These are phyloP conservation scores for Rubus idaeus DNA, from an alignment of 306 rosid genomes.

Conservation along the genomic window DNA sequence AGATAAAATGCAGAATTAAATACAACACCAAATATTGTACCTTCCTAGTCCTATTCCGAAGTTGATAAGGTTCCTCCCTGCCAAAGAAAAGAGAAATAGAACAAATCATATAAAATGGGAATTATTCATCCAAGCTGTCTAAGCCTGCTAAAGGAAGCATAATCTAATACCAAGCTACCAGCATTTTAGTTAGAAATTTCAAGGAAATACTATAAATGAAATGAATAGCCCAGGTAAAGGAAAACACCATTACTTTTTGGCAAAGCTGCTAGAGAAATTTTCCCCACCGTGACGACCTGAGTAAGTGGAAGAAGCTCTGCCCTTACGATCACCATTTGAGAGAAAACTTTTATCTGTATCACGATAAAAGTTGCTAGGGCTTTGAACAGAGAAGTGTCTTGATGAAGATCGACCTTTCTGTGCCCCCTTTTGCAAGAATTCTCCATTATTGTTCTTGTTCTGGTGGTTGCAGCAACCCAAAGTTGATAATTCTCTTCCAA, in stretches of 20 bases:
- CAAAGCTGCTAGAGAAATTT: slow-evolving; percentile 27
- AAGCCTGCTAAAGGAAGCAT: slow-evolving; percentile 5
- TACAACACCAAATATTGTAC: slow-evolving; percentile 33
- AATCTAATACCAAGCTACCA: neutral
- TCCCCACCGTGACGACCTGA: slow-evolving; percentile 23
- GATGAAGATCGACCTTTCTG: slow-evolving; percentile 42
- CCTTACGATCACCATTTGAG: slow-evolving; percentile 36
- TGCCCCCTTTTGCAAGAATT: slow-evolving; percentile 31
- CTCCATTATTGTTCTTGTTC: slow-evolving; percentile 33
- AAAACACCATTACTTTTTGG: slow-evolving; percentile 36
- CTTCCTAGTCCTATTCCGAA: slow-evolving; percentile 49
- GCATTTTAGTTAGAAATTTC: neutral
- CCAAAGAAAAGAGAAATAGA: slow-evolving; percentile 15
- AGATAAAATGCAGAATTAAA: slow-evolving; percentile 12
- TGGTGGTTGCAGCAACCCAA: slow-evolving; percentile 40
- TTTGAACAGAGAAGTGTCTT: slow-evolving; percentile 33
- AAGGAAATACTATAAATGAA: neutral
- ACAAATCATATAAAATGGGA: slow-evolving; percentile 11
- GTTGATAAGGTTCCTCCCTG: slow-evolving; percentile 51
- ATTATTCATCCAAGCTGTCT: slow-evolving; percentile 26
- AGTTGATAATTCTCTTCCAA: slow-evolving; percentile 44
- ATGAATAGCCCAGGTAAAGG: neutral
- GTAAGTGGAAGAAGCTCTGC: slow-evolving; percentile 31
- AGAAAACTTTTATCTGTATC: slow-evolving; percentile 15
- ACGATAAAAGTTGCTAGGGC: slow-evolving; percentile 31